Conservation (phyloP, 768 basidiomycete species). For the Lentinus tigrinus region DNA sequence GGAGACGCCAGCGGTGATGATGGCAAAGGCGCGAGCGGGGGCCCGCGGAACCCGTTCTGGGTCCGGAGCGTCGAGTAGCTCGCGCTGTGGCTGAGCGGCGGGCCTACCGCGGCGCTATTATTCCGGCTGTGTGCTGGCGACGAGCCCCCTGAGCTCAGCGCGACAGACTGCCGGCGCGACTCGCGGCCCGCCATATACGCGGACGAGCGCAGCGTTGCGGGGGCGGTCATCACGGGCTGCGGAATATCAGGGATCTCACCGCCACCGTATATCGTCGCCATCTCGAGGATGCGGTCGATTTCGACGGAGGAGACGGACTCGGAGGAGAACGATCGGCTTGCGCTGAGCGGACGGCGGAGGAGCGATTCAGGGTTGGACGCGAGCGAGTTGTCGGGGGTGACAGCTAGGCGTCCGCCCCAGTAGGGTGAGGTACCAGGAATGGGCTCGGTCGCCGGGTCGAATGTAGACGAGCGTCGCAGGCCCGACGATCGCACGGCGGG, state of each 20-base stretch:
- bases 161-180: conserved; percentile 5
- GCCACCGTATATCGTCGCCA: conserved; percentile 40
- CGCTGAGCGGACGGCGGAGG: neutral
- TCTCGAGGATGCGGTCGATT: conserved; percentile 55
- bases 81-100: neutral
- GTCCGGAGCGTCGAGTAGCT: neutral
- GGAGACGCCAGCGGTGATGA: conserved; percentile 24
- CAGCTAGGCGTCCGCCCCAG: conserved; percentile 7
- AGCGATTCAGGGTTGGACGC: neutral
- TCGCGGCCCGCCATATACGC: conserved; percentile 21
- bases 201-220: conserved; percentile 15
- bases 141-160: neutral
- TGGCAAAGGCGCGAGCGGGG: conserved; percentile 26
- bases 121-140: neutral
- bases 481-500: neutral
- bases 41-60: conserved; percentile 18
- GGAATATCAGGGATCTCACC: conserved; percentile 9
- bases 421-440: conserved; percentile 13
- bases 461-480: conserved; percentile 2
- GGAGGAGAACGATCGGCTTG: conserved; percentile 3
- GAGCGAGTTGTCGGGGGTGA: conserved; percentile 15
- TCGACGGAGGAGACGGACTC: conserved; percentile 40
- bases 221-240: conserved; percentile 8
- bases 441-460: neutral
- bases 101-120: neutral